phyloP scores from a whole-genome alignment of 148 eudicot genomes.

The Vaccinium macrocarpon region DNA sequence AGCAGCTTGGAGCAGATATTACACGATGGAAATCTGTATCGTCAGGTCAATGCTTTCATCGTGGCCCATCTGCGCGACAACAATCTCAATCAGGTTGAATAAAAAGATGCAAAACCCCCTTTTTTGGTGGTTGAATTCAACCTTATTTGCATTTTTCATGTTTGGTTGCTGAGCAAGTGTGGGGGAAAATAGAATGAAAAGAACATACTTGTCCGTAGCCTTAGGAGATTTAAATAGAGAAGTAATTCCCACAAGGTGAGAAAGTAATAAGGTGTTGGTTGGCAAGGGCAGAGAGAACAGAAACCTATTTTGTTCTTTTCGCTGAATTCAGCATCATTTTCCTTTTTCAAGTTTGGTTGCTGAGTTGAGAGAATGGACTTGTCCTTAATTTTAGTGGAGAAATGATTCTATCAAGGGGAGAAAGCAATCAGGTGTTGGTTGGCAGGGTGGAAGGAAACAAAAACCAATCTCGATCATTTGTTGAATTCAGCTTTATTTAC shows the following conservation, averaged over 20 bases:
- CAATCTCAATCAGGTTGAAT: slow-evolving; percentile 60
- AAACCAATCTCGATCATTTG: no score
- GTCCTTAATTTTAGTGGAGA: no score
- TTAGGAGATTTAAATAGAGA: no score
- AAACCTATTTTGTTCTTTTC: no score
- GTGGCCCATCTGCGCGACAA: slow-evolving; percentile 83
- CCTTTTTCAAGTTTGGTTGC: not conserved
- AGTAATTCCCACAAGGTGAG: no score
- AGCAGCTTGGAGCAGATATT: slow-evolving; percentile 55
- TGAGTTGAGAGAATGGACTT: not conserved
- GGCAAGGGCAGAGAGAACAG: no score
- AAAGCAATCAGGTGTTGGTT: no score
- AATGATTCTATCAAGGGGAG: no score
- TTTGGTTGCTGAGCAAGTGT: not conserved
- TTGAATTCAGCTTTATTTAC: no score
- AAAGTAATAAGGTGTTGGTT: no score
- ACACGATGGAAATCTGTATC: slow-evolving; percentile 68
- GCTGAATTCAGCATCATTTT: no score
- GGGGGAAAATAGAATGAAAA: not conserved
- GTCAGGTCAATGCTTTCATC: slow-evolving; percentile 60
- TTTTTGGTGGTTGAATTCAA: not conserved
- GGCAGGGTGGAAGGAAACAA: no score
- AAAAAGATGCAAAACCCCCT: not conserved
- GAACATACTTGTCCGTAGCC: not conserved
- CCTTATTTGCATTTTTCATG: not conserved